Conservation (phyloP, 1,139 yeast species). For the Taphrina flavorubra region DNA sequence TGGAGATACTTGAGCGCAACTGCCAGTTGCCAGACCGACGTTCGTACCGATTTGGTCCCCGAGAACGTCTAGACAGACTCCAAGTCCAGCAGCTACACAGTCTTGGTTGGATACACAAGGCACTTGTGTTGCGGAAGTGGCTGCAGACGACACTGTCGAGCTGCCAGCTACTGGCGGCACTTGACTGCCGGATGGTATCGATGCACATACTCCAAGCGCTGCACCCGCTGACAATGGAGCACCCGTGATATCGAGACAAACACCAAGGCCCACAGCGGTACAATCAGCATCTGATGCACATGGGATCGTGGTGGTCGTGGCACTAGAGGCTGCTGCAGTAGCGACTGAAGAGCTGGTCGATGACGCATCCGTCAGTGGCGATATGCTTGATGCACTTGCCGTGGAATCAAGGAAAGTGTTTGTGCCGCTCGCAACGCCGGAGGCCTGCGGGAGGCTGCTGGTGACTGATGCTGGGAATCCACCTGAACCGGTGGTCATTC, state of each 20-base stretch:
- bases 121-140: not conserved
- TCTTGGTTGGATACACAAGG: constrained; percentile 5
- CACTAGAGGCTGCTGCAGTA: not conserved
- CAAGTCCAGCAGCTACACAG: not conserved
- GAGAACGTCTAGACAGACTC: constrained; percentile 5
- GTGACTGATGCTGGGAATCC: not conserved
- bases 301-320: constrained; percentile 9
- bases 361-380: not conserved
- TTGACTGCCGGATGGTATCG: not conserved
- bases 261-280: not conserved
- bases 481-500: not conserved
- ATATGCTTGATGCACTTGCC: not conserved
- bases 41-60: constrained; percentile 7
- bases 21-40: constrained; percentile 1
- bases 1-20: constrained; percentile 1
- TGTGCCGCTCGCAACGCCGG: not conserved
- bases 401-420: not conserved
- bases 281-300: constrained; percentile 14
- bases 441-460: not conserved
- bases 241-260: constrained; percentile 1
- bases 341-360: not conserved
- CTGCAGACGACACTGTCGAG: not conserved
- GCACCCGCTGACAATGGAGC: not conserved
- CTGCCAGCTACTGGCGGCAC: not conserved
- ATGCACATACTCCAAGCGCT: constrained; percentile 2